Conservation (phyloP, 495 filamentous ascomycete genomes). For the Aspergillus indologenus region DNA sequence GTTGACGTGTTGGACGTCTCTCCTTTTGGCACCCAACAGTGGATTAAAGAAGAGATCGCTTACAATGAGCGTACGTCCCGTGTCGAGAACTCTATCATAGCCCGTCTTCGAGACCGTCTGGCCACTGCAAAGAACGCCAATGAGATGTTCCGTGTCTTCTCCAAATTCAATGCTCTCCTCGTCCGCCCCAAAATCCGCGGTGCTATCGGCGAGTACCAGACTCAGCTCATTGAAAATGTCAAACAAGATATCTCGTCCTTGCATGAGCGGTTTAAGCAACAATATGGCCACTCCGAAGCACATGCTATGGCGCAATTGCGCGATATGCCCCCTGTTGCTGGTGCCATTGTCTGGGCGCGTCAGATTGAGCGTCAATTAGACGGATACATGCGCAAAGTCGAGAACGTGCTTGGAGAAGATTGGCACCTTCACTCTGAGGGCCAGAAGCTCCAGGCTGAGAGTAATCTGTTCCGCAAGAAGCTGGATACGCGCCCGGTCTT, state of each 20-base stretch:
- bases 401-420: constrained; percentile 87
- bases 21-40: constrained; percentile 79
- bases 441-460: constrained; percentile 85
- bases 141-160: constrained; percentile 99
- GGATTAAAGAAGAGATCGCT: constrained; percentile 86
- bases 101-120: constrained; percentile 84
- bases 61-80: constrained; percentile 96
- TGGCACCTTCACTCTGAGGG: constrained; percentile 94
- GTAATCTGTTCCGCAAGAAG: constrained; percentile 90
- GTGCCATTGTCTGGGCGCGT: constrained; percentile 93
- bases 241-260: constrained; percentile 89
- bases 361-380: constrained; percentile 95
- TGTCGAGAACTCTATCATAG: constrained; percentile 98
- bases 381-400: constrained; percentile 95
- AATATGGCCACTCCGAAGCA: constrained; percentile 96
- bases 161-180: constrained; percentile 98
- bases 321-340: constrained; percentile 91
- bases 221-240: constrained; percentile 93
- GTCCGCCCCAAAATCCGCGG: constrained; percentile 96
- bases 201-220: constrained; percentile 96
- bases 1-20: constrained; percentile 94
- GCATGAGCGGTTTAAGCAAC: constrained; percentile 96
- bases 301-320: constrained; percentile 96
- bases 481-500: constrained; percentile 90
- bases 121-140: constrained; percentile 94